Base-by-base conservation (phyloP, 164 flowering plant genomes). In the Tinospora cordifolia region DNA sequence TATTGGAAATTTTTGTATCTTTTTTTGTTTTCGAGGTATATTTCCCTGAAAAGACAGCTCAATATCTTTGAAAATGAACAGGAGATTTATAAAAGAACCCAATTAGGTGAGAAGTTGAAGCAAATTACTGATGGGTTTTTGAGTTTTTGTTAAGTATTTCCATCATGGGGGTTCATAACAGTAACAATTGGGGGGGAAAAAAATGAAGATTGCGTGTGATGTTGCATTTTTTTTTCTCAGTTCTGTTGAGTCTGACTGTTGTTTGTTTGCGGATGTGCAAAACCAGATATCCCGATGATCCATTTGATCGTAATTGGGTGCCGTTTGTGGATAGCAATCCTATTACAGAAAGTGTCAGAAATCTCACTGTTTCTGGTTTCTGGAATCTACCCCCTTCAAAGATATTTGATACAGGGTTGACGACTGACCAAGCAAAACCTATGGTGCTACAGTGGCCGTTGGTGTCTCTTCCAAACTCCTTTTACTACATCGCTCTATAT, bases 321-420 rank as follows among this genome's bases (percentile, higher is more conserved):
- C 91, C 91, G 51, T 89, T 82, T 79, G 84, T 77, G 58, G 81
- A 65, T 36, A 66, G 41, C 12, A 76, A 76, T 71, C 70, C 82
- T 49, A 71, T 81, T 24, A 13, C 30, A 51, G 41, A 81, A 62
- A 76, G 63, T 72, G 75, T 65, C 40, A 75, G 69, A 69, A 87
- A 81, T 68, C 67, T 86, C 12, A 66, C 88, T 22, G 83, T 75
- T 74, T 83, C 90, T 49, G 88, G 85, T 41, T 73, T 94, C 69
- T 94, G 98, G 98, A 94, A 92, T 74, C 82, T 82, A 3, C 98
- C 98, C 10, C 97, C 98, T 17, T 40, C 71, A 65, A 92, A 83
- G 74, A 75, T 89, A 22, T 94, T 90, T 69, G 85, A 88, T 39
- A 84, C 88, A 39, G 83, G 77, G 51, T 66, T 89, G 63, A 66